Evolutionary conservation across 495 filamentous ascomycete genomes (phyloP), one percentile per base, ranked within the genome.

Genomic region (Xylona heveae): DNA sequence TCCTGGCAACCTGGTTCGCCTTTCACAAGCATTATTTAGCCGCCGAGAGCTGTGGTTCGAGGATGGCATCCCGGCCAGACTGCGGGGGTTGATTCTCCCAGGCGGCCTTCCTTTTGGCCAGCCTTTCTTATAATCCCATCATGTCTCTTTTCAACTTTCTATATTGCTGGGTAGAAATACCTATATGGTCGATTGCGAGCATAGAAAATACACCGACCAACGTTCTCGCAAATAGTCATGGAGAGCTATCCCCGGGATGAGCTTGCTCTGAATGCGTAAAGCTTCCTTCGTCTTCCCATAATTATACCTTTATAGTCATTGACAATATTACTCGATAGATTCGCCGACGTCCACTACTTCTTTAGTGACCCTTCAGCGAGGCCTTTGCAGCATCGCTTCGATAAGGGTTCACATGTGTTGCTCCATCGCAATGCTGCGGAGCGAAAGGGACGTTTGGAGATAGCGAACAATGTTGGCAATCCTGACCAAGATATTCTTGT

Each of bases 401-500:
- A 84, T 46, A 84, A 84, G 45, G 68, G 68, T 30, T 91, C 80
- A 9, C 91, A 91, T 42, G 57, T 93, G 24, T 93, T 91, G 48
- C 54, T 93, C 17, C 84, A 83, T 49, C 71, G 81, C 41, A 74
- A 80, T 51, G 62, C 71, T 4, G 54, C 61, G 24, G 62, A 71
- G 36, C 64, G 65, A 26, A 69, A 66, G 42, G 71, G 72, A 19
- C 68, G 81, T 28, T 43, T 91, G 29, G 83, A 93, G 53, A 62
- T 92, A 39, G 83, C 83, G 24, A 93, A 93, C 50, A 71, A 83
- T 40, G 73, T 79, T 2, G 82, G 82, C 15, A 78, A 71, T 12
- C 59, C 73, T n/a, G 71, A 83, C 24, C 83, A 93, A 49, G 83
- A 92, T 62, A 78, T 80, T 21, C 88, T 92, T 48, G 64, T 71